Percentiles rank a stretch among this genome's conserved stretches.
phyloP scores from a whole-genome alignment of 768 basidiomycete species.

The Mycena galopus region DNA sequence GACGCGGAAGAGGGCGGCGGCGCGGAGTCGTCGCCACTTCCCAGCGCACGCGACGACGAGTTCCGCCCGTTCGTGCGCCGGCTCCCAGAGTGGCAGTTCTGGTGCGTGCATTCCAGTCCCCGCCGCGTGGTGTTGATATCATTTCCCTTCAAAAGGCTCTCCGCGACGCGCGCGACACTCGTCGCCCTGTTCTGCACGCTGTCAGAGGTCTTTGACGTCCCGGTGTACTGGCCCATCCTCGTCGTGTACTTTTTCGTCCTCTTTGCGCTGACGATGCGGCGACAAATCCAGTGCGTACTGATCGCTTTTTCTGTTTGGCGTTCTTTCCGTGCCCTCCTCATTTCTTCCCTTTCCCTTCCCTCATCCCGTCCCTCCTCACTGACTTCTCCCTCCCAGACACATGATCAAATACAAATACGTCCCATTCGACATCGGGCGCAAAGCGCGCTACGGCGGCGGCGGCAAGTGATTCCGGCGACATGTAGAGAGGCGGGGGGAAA shows the following conservation, averaged over 20 bases:
- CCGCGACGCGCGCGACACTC: constrained; percentile 89
- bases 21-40: constrained; percentile 71
- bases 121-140: constrained; percentile 8
- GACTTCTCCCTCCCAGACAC: constrained; percentile 66
- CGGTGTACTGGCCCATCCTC: constrained; percentile 99
- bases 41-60: constrained; percentile 87
- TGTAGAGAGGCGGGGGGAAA: constrained; percentile 7
- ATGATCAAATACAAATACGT: constrained; percentile 99
- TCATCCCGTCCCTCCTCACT: background rate
- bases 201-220: constrained; percentile 92
- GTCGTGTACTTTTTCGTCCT: constrained; percentile 97
- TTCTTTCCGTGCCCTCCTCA: background rate
- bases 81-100: constrained; percentile 97
- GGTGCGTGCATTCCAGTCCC: constrained; percentile 60
- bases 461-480: constrained; percentile 54
- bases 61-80: constrained; percentile 97
- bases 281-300: constrained; percentile 86
- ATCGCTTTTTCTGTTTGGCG: constrained; percentile 12
- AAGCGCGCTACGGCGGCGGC: constrained; percentile 87
- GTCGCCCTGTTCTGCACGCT: constrained; percentile 85
- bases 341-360: too few relatives aligned
- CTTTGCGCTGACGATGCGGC: constrained; percentile 94
- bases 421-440: constrained; percentile 95
- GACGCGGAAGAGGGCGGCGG: constrained; percentile 95
- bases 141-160: constrained; percentile 74